These are phyloP conservation scores for Ampelomyces quisqualis DNA, from an alignment of 2,329 filamentous ascomycete genomes.

Conservation along the genomic window DNA sequence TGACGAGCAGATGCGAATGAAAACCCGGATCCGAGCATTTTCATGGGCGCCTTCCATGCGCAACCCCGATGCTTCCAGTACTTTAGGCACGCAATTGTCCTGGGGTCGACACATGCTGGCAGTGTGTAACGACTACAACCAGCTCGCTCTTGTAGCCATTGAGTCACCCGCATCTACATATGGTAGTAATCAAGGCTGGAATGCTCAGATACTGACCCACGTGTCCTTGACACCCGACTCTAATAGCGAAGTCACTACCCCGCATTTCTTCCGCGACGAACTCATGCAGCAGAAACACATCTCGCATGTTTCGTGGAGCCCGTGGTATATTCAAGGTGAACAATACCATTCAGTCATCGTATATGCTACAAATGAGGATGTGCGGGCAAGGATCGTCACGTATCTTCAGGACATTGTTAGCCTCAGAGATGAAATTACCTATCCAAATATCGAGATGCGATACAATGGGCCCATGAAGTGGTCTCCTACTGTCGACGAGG, in stretches of 20 bases:
- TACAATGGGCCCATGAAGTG: constrained; percentile 34
- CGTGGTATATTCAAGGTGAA: constrained; percentile 32
- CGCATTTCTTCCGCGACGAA: constrained; percentile 33
- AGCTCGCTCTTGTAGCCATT: constrained; percentile 43
- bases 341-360: constrained; percentile 35
- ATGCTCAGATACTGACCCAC: constrained; percentile 27
- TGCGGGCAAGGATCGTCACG: constrained; percentile 27
- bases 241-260: constrained; percentile 12
- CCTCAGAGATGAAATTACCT: constrained; percentile 27
- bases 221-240: constrained; percentile 21
- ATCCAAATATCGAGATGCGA: constrained; percentile 22
- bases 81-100: constrained; percentile 28
- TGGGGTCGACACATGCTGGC: constrained; percentile 40
- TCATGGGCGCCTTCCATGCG: constrained; percentile 43
- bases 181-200: constrained; percentile 29
- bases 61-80: constrained; percentile 5
- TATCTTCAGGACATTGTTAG: constrained; percentile 15
- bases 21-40: constrained; percentile 46
- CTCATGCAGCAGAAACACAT: constrained; percentile 37
- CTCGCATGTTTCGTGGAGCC: constrained; percentile 44
- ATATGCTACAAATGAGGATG: constrained; percentile 40
- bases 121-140: constrained; percentile 46
- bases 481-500: constrained; percentile 20
- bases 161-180: constrained; percentile 42
- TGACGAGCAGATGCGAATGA: constrained; percentile 42